These are phyloP conservation scores for Nasturtium officinale DNA, from an alignment of 345 rosid genomes.

Conservation along the genomic window DNA sequence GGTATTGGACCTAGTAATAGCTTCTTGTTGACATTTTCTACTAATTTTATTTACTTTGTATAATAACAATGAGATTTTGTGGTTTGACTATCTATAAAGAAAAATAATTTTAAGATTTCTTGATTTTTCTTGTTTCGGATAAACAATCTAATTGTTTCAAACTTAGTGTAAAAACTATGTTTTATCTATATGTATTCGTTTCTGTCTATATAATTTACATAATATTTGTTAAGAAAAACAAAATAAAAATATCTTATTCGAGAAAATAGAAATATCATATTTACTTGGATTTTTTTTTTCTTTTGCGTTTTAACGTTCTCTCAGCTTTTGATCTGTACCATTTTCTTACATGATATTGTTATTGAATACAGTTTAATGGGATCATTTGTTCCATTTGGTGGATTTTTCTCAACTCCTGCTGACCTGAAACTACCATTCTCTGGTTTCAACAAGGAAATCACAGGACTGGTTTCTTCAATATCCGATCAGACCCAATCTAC, in stretches of 20 bases:
- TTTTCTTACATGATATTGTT: background rate
- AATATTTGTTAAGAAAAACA: too few species aligned
- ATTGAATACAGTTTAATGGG: slow-evolving; percentile 78
- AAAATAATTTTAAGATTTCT: background rate
- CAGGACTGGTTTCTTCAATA: slow-evolving; percentile 47
- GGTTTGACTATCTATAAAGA: background rate
- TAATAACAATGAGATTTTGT: background rate
- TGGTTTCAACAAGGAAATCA: slow-evolving; percentile 33
- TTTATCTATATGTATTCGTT: too few species aligned
- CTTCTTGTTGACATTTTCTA: background rate
- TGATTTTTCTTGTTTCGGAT: background rate
- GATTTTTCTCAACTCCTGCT: slow-evolving; percentile 70
- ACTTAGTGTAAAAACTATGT: background rate
- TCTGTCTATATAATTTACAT: background rate
- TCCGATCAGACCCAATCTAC: slow-evolving; percentile 63
- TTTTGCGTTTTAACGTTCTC: background rate
- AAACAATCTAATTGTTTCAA: background rate
- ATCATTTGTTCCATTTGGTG: slow-evolving; percentile 91
- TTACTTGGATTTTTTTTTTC: background rate
- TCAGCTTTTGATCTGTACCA: too few species aligned
- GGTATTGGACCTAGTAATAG: background rate
- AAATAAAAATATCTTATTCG: too few species aligned
- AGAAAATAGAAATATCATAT: too few species aligned
- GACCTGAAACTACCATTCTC: slow-evolving; percentile 55
- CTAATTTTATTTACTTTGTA: background rate